phyloP scores from a whole-genome alignment of 805 yeast species.

The Saturnispora besseyi region DNA sequence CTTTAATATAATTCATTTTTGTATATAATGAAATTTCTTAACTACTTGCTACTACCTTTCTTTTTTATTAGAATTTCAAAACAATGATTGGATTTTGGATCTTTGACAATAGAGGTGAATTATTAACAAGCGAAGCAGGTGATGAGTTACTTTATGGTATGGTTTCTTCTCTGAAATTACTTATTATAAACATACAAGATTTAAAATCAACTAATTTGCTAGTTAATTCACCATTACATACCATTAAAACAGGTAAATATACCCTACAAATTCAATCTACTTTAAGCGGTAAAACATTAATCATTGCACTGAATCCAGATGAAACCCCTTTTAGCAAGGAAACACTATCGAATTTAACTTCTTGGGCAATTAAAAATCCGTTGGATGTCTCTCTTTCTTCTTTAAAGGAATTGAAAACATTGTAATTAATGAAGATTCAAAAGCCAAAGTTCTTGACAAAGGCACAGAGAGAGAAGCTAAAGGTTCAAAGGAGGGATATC shows the following conservation, averaged over 20 bases:
- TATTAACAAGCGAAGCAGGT: not conserved
- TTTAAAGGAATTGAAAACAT: slow-evolving; percentile 1
- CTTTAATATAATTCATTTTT: not conserved
- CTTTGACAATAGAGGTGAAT: not conserved
- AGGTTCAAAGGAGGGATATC: not conserved
- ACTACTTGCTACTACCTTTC: not conserved
- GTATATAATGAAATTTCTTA: not conserved
- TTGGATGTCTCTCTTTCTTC: slow-evolving; percentile 5
- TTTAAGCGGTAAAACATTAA: slow-evolving; percentile 4
- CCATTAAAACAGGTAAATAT: slow-evolving; percentile 4
- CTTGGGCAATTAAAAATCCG: slow-evolving; percentile 5
- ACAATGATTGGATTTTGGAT: slow-evolving; percentile 6
- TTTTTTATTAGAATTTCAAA: not conserved
- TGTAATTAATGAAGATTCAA: not conserved
- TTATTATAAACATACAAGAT: not conserved
- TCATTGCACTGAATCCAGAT: not conserved
- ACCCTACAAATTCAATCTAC: slow-evolving; percentile 5
- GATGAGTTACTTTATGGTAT: slow-evolving; percentile 7
- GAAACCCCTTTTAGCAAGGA: not conserved
- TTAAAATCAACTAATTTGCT: not conserved
- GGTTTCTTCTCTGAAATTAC: slow-evolving; percentile 2
- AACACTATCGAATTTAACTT: slow-evolving; percentile 1
- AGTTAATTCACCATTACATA: slow-evolving; percentile 1
- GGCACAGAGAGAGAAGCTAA: not conserved
- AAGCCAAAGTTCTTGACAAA: slow-evolving; percentile 4